A percentile compares a stretch with the other conserved stretches of the same genome.
Evolutionary conservation across 2,329 filamentous ascomycete genomes (phyloP).

Genomic region (Aspergillus puulaauensis): DNA sequence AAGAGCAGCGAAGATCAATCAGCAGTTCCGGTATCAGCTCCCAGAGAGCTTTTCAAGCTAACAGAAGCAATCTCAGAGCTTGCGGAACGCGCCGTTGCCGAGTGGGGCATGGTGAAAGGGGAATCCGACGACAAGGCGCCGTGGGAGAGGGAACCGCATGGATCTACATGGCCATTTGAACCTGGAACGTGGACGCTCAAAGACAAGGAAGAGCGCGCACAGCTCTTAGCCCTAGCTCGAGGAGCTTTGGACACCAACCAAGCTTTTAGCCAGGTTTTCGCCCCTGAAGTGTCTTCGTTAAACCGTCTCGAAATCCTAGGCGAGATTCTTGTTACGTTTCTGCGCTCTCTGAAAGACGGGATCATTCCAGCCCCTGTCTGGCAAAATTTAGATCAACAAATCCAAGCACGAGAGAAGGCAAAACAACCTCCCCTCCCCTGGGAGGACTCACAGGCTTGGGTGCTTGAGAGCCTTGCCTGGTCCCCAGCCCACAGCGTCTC

Average conservation of each 20-base stretch:
- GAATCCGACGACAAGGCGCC: conserved; percentile 39
- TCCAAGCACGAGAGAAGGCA: conserved; percentile 50
- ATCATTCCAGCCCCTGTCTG: conserved; percentile 71
- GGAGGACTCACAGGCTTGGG: conserved; percentile 59
- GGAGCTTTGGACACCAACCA: conserved; percentile 73
- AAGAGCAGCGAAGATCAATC: conserved; percentile 34
- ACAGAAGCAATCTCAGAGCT: conserved; percentile 73
- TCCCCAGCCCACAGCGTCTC: conserved; percentile 80
- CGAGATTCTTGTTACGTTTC: conserved; percentile 71
- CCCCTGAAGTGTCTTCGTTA: conserved; percentile 61
- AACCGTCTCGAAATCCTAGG: conserved; percentile 73
- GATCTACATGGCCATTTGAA: conserved; percentile 60
- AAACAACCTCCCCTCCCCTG: conserved; percentile 47
- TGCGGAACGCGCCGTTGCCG: conserved; percentile 58
- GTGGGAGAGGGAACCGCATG: conserved; percentile 51
- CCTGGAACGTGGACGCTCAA: conserved; percentile 49
- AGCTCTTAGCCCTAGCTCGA: conserved; percentile 46
- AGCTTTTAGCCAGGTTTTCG: conserved; percentile 61
- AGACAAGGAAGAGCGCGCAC: conserved; percentile 41
- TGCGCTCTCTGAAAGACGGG: conserved; percentile 74
- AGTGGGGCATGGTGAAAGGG: conserved; percentile 60
- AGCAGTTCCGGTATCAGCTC: conserved; percentile 69
- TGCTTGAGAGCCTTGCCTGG: conserved; percentile 72
- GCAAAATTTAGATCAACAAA: conserved; percentile 63
- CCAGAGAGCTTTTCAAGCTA: conserved; percentile 83